phyloP scores from a whole-genome alignment of 768 basidiomycete genomes.

The Boletus tomentosulus region DNA sequence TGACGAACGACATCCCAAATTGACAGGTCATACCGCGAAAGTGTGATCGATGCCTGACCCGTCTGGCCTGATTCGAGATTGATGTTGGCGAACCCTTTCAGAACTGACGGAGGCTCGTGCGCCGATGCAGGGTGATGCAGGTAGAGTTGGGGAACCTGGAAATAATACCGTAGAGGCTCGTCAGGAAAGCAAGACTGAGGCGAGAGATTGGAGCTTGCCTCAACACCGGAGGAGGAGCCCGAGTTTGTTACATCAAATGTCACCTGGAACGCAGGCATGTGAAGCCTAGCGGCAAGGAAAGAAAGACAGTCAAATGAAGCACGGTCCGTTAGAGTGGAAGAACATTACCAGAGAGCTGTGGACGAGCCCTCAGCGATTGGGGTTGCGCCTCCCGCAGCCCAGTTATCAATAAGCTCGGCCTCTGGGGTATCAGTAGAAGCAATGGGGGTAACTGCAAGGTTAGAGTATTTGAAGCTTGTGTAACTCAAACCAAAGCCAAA shows the following conservation, averaged over 20 bases:
- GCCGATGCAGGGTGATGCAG: constrained; percentile 59
- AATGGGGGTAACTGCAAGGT: constrained; percentile 47
- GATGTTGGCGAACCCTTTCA: constrained; percentile 67
- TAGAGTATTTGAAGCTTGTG: constrained; percentile 71
- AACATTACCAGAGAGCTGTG: constrained; percentile 52
- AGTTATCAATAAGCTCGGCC: constrained; percentile 38
- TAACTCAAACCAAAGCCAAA: constrained; percentile 92
- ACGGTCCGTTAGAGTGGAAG: background rate
- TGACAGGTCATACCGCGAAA: constrained; percentile 68
- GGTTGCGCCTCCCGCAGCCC: constrained; percentile 57
- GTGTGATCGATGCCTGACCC: constrained; percentile 45
- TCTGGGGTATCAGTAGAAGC: constrained; percentile 29
- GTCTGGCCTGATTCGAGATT: constrained; percentile 46
- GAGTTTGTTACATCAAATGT: constrained; percentile 65
- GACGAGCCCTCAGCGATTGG: constrained; percentile 56
- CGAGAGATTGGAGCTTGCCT: constrained; percentile 38
- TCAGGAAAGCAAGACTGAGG: background rate
- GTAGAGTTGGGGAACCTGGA: constrained; percentile 71
- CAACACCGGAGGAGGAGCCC: constrained; percentile 58
- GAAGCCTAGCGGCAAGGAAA: constrained; percentile 42
- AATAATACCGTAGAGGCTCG: background rate
- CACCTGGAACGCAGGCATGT: constrained; percentile 59
- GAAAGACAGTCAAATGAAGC: background rate
- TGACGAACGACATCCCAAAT: constrained; percentile 75
- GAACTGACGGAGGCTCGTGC: constrained; percentile 66